phyloP scores from a whole-genome alignment of 2,329 filamentous ascomycete genomes.

The Penicillium hordei region DNA sequence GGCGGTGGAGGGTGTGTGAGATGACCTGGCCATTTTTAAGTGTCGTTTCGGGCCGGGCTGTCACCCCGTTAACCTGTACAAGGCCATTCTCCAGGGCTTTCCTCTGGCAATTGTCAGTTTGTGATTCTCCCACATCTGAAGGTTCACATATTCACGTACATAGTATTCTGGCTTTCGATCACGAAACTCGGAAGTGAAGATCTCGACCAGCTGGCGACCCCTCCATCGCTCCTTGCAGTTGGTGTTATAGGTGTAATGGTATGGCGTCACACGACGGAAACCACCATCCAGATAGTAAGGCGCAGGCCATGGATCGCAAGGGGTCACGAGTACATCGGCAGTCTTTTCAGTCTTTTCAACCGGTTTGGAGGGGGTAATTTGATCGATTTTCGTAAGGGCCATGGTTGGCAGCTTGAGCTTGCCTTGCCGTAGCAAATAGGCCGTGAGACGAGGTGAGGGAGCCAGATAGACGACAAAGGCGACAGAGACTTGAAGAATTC shows the following conservation, averaged over 20 bases:
- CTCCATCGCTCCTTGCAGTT: conserved; percentile 82
- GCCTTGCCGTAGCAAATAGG: conserved; percentile 41
- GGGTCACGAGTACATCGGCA: conserved; percentile 33
- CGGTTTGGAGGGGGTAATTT: conserved; percentile 29
- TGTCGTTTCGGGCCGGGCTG: conserved; percentile 64
- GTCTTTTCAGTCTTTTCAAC: conserved; percentile 27
- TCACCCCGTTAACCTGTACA: conserved; percentile 78
- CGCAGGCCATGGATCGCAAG: conserved; percentile 51
- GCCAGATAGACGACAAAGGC: conserved; percentile 28
- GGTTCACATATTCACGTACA: conserved; percentile 54
- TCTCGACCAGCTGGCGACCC: conserved; percentile 74
- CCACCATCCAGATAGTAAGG: conserved; percentile 85
- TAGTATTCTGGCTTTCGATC: conserved; percentile 88
- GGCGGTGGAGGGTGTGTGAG: conserved; percentile 89
- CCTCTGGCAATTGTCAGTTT: conserved; percentile 46
- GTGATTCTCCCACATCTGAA: not conserved
- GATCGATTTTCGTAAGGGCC: conserved; percentile 38
- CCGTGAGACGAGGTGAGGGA: conserved; percentile 41
- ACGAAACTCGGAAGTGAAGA: conserved; percentile 89
- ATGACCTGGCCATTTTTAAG: conserved; percentile 88
- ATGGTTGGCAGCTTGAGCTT: conserved; percentile 37
- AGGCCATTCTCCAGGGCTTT: conserved; percentile 76
- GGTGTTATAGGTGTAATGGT: conserved; percentile 51
- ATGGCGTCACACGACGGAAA: conserved; percentile 48
- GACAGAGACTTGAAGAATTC: not conserved